A percentile compares a stretch with the other conserved stretches of the same genome.
Conservation (phyloP, 1,284 basidiomycete species). For the Austroboletus novae-zelandiae region DNA sequence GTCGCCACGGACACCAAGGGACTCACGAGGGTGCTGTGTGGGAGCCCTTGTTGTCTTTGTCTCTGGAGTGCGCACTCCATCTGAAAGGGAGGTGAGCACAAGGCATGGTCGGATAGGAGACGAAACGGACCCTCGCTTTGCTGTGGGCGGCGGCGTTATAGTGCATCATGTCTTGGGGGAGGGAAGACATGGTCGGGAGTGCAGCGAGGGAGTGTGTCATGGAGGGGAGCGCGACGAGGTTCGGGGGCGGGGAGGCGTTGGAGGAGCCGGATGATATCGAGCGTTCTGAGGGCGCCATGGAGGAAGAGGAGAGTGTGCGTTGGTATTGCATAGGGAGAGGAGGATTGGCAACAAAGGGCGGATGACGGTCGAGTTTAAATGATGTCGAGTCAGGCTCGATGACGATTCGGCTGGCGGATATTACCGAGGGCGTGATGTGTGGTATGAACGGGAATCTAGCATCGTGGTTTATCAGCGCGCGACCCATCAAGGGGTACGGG, state of each 20-base stretch:
- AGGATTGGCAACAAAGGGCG: constrained; percentile 11
- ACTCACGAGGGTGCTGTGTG: constrained; percentile 28
- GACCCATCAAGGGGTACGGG: constrained; percentile 30
- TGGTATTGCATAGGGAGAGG: constrained; percentile 31
- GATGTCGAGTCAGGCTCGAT: constrained; percentile 23
- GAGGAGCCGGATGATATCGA: constrained; percentile 34
- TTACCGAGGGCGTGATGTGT: constrained; percentile 35
- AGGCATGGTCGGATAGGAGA: background rate
- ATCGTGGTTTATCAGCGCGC: constrained; percentile 29
- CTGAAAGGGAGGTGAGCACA: constrained; percentile 15
- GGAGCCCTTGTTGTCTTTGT: constrained; percentile 29
- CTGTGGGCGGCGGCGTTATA: constrained; percentile 30
- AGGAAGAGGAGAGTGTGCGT: constrained; percentile 30
- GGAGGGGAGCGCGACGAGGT: constrained; percentile 31
- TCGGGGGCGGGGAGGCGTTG: constrained; percentile 29
- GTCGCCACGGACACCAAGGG: constrained; percentile 2
- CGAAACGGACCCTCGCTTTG: constrained; percentile 25
- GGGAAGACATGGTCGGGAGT: constrained; percentile 30
- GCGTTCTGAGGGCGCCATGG: constrained; percentile 33
- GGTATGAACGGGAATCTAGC: constrained; percentile 33
- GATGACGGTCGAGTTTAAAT: constrained; percentile 23
- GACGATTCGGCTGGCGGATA: constrained; percentile 28
- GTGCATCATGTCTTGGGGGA: constrained; percentile 32
- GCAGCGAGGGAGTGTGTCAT: constrained; percentile 34
- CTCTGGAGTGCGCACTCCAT: constrained; percentile 33